Percentiles rank a stretch among this genome's conserved stretches.
These are phyloP conservation scores for Cenchrus americanus DNA, from an alignment of 176 grass and related monocot genomes.

Conservation along the genomic window DNA sequence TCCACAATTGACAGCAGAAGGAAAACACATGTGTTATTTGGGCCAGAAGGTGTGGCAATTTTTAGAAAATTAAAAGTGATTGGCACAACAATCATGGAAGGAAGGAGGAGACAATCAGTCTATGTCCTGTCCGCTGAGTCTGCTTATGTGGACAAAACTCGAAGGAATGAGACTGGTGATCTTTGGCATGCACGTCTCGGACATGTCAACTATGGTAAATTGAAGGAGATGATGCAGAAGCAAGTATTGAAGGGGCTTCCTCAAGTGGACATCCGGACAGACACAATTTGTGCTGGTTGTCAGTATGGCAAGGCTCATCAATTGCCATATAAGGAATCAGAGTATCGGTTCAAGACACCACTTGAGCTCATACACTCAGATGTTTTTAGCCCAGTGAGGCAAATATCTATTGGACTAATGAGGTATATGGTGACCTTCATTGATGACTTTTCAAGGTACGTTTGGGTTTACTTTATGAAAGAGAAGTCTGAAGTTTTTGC, in stretches of 20 bases:
- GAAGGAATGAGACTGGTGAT: too few species aligned
- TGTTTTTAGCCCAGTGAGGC: not conserved
- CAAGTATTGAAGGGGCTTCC: conserved; percentile 25
- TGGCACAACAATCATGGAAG: not conserved
- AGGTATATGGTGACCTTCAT: not conserved
- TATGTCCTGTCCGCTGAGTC: conserved; percentile 19
- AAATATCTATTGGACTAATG: not conserved
- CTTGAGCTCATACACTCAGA: conserved; percentile 37
- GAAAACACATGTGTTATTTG: too few species aligned
- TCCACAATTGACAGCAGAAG: too few species aligned
- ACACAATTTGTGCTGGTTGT: not conserved
- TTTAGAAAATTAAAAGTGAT: too few species aligned
- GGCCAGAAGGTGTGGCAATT: too few species aligned
- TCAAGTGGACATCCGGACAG: not conserved
- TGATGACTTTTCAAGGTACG: not conserved
- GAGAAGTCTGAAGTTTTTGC: not conserved
- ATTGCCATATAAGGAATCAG: not conserved
- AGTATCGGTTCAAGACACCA: not conserved
- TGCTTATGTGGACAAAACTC: not conserved
- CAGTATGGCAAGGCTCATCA: conserved; percentile 39
- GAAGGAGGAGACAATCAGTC: not conserved
- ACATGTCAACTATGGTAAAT: not conserved
- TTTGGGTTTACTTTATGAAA: conserved; percentile 39
- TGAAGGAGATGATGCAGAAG: conserved; percentile 5
- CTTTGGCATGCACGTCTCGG: too few species aligned